phyloP scores from a whole-genome alignment of 2,329 filamentous ascomycete genomes.

The Penicillium digitatum region DNA sequence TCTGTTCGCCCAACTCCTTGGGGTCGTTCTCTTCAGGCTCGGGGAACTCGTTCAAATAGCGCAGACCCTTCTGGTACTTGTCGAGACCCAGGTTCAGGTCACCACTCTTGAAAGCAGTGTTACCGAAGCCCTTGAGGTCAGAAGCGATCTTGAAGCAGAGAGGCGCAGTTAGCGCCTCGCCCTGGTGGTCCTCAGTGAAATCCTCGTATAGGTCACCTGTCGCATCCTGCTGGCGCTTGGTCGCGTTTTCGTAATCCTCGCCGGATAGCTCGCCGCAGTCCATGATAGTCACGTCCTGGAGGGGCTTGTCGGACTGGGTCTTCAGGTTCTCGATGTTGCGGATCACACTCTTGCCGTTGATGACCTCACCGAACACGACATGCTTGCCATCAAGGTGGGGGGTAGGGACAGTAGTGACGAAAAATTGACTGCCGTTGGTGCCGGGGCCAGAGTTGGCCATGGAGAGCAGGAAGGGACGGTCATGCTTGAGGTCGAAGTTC shows the following conservation, averaged over 20 bases:
- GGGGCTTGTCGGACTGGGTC: slow-evolving; percentile 75
- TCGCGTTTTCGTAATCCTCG: slow-evolving; percentile 62
- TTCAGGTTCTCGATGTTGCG: slow-evolving; percentile 82
- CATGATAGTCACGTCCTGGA: slow-evolving; percentile 66
- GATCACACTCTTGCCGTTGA: slow-evolving; percentile 86
- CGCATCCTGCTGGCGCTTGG: slow-evolving; percentile 67
- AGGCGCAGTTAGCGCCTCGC: slow-evolving; percentile 60
- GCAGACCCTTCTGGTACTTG: slow-evolving; percentile 91
- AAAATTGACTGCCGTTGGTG: slow-evolving; percentile 98
- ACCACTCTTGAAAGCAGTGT: slow-evolving; percentile 81
- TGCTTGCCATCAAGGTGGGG: slow-evolving; percentile 95
- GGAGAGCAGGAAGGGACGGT: slow-evolving; percentile 85
- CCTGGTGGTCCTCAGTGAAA: slow-evolving; percentile 77
- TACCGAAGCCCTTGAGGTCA: slow-evolving; percentile 87
- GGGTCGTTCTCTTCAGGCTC: slow-evolving; percentile 66
- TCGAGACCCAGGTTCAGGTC: slow-evolving; percentile 68
- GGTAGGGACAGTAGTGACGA: slow-evolving; percentile 92
- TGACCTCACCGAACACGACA: slow-evolving; percentile 92
- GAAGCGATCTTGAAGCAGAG: slow-evolving; percentile 73
- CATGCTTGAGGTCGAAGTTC: slow-evolving; percentile 89
- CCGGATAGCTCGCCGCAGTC: slow-evolving; percentile 84
- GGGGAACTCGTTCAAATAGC: slow-evolving; percentile 83
- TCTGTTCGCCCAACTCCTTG: slow-evolving; percentile 60
- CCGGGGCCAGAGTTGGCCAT: slow-evolving; percentile 97
- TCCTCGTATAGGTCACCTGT: slow-evolving; percentile 93